Evolutionary conservation across 352 stramenopile genomes (phyloP).

Genomic region (Blastocystis sp.): DNA sequence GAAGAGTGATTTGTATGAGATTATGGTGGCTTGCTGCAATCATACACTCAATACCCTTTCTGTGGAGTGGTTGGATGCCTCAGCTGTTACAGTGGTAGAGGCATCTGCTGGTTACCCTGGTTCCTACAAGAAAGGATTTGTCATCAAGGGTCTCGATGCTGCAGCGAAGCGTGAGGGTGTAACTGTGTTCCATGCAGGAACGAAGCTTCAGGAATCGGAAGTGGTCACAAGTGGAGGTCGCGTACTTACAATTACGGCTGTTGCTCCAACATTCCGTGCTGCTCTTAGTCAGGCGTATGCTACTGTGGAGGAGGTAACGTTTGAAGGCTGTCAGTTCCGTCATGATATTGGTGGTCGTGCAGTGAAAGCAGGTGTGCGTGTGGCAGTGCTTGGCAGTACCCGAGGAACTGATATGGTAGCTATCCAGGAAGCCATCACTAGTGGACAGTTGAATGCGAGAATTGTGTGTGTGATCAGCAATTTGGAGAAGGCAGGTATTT

Average conservation of each 20-base stretch:
- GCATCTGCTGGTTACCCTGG: conserved; percentile 94
- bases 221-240: conserved; percentile 89
- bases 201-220: conserved; percentile 75
- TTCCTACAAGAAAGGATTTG: conserved; percentile 93
- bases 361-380: conserved; percentile 83
- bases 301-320: conserved; percentile 77
- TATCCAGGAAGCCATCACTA: conserved; percentile 76
- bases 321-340: conserved; percentile 88
- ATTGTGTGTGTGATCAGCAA: conserved; percentile 94
- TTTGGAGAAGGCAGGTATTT: conserved; percentile 85
- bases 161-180: conserved; percentile 81
- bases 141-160: conserved; percentile 85
- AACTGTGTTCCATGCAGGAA: conserved; percentile 98
- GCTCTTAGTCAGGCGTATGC: conserved; percentile 88
- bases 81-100: conserved; percentile 90
- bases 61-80: conserved; percentile 81
- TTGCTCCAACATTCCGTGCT: conserved; percentile 81
- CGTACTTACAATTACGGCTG: conserved; percentile 92
- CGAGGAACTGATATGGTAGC: conserved; percentile 82
- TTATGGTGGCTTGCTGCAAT: conserved; percentile 89
- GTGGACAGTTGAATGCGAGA: conserved; percentile 81
- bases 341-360: conserved; percentile 91
- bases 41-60: conserved; percentile 78
- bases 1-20: conserved; percentile 90
- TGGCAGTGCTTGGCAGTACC: conserved; percentile 92